A percentile compares a stretch with the other conserved stretches of the same genome.
Evolutionary conservation across 768 basidiomycete genomes (phyloP).

Genomic region (Hygrophorus russula): DNA sequence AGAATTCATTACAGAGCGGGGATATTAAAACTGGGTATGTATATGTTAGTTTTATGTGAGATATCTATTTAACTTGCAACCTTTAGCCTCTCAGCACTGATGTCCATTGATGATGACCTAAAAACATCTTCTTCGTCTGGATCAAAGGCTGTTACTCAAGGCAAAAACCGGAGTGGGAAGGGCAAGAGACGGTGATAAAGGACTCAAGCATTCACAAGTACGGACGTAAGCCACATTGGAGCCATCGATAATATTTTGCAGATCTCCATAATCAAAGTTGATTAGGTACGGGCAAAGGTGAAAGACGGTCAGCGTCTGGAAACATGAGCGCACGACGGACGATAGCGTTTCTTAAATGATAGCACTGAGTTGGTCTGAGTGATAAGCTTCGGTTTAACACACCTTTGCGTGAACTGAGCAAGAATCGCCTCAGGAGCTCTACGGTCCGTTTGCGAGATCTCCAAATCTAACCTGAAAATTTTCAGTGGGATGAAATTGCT

Average conservation of each 20-base stretch:
- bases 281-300: background rate
- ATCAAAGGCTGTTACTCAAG: background rate
- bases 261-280: background rate
- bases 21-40: slow-evolving; percentile 48
- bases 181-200: slow-evolving; percentile 25
- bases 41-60: background rate
- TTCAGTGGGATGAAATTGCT: slow-evolving; percentile 5
- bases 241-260: background rate
- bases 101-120: slow-evolving; percentile 14
- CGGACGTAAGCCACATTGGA: background rate
- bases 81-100: slow-evolving; percentile 31
- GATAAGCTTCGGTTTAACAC: background rate
- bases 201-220: background rate
- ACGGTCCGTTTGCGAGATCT: slow-evolving; percentile 24
- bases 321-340: slow-evolving; percentile 51
- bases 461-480: slow-evolving; percentile 3
- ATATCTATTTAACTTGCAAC: slow-evolving; percentile 4
- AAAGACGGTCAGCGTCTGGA: slow-evolving; percentile 16
- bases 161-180: slow-evolving; percentile 15
- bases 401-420: slow-evolving; percentile 63
- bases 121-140: background rate
- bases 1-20: slow-evolving; percentile 45
- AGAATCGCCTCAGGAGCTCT: slow-evolving; percentile 40
- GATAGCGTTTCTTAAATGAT: slow-evolving; percentile 31
- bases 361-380: background rate